phyloP scores from a whole-genome alignment of 2,329 filamentous ascomycete genomes.

The Daldinia eschscholtzii region DNA sequence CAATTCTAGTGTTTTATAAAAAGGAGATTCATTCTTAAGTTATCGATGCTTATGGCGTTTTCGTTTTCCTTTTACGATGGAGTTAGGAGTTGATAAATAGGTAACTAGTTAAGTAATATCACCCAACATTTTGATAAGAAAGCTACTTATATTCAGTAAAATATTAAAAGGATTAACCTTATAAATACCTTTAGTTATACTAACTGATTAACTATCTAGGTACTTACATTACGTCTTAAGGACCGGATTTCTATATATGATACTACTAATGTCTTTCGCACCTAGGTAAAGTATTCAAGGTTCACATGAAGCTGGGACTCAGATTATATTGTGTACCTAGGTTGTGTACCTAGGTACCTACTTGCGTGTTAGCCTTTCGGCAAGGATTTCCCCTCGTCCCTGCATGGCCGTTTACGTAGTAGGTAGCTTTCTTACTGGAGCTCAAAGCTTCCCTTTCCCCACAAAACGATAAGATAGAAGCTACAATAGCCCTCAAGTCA shows the following conservation, averaged over 20 bases:
- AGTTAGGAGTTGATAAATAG: background rate
- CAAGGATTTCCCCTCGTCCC: slow-evolving; percentile 22
- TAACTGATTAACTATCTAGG: slow-evolving; percentile 3
- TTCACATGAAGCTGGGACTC: too few relatives aligned
- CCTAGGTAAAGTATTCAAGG: background rate
- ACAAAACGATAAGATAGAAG: slow-evolving; percentile 50
- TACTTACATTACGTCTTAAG: background rate
- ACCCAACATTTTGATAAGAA: background rate
- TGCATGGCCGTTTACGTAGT: slow-evolving; percentile 24
- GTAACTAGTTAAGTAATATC: background rate
- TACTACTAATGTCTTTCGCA: background rate
- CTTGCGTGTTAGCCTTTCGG: slow-evolving; percentile 19
- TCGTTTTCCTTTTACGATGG: background rate
- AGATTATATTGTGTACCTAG: slow-evolving; percentile 2
- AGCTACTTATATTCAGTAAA: background rate
- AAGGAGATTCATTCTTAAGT: background rate
- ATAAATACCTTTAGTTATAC: background rate
- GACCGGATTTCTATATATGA: background rate
- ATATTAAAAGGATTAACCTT: background rate
- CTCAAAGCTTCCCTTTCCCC: slow-evolving; percentile 37
- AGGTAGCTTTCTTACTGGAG: slow-evolving; percentile 15
- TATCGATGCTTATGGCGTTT: background rate
- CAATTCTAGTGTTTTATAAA: background rate
- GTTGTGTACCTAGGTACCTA: background rate
- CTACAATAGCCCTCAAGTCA: slow-evolving; percentile 11